Evolutionary conservation across 208 protist genomes (phyloP), one percentile per base, ranked within the genome.

Genomic region (Trypanosomatidae sp.): DNA sequence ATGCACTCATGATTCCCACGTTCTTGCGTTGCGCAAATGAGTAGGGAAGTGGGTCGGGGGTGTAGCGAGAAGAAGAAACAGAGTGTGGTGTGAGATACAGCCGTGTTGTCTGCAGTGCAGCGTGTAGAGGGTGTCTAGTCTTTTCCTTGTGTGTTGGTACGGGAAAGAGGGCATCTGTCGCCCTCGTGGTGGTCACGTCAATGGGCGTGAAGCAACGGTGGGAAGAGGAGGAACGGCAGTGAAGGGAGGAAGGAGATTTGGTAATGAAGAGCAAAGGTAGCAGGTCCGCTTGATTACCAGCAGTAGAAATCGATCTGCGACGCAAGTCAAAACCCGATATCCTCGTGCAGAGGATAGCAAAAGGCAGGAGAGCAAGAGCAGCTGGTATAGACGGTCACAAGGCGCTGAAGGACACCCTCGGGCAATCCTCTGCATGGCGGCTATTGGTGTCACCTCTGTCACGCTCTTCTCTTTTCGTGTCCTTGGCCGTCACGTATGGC

Each of bases 1-100:
- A 71, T 10, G 75, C 53, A 59, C 66, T 76, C 70, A 75, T 75
- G 12, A n/a, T 39, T 49, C 15, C 6, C 33, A 25, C n/a, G 2
- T 36, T 41, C 64, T 10, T 53, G 64, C 33, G 28, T 1, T 33
- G 28, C 22, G 22, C 28, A 7, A 13, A 5, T 25, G 1, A 53
- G 43, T 46, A 33, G 9, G 19, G 7, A 58, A 69, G 17, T 56
- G 19, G 19, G 64, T 68, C 41, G n/a, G 39, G 44, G 1, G 46
- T 30, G 25, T n/a, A 52, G 5, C 33, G 60, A 30, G 60, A 8
- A 65, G 36, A 17, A 65, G 60, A 65, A 25, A 12, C 7, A 65
- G 46, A 19, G 53, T 59, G 53, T 33, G 53, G 2, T 33, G 25
- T 59, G 53, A 7, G 10, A 36, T 28, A 65, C 19, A 65, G 39